Evolutionary conservation across 345 rosid species (phyloP).

Genomic region (Rhizophora apiculata): DNA sequence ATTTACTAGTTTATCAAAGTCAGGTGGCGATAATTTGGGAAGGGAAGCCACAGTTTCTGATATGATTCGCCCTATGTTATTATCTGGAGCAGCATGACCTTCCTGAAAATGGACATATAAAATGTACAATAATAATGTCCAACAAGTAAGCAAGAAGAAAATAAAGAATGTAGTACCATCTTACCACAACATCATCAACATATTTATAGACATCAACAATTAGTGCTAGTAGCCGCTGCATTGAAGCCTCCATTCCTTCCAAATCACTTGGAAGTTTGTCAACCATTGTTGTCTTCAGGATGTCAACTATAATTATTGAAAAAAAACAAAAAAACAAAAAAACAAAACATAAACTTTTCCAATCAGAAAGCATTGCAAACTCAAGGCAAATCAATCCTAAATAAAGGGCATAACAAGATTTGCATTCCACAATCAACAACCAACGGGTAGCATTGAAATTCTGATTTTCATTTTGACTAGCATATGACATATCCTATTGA

Average conservation of each 20-base stretch:
- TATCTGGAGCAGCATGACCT: constrained; percentile 64
- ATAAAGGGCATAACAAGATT: no score
- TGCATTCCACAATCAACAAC: no score
- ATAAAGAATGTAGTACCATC: neutral
- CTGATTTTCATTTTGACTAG: no score
- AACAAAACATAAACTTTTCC: neutral
- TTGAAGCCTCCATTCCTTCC: constrained; percentile 95
- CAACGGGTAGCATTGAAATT: no score
- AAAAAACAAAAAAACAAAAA: neutral
- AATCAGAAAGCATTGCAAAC: neutral
- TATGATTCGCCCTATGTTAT: constrained; percentile 65
- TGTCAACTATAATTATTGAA: constrained; percentile 45
- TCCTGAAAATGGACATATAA: constrained; percentile 42
- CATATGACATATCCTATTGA: no score
- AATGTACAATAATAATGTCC: neutral
- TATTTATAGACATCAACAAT: constrained; percentile 71
- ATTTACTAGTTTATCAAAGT: constrained; percentile 79
- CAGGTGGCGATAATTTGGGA: constrained; percentile 69
- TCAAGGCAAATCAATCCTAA: neutral
- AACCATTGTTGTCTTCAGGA: constrained; percentile 59
- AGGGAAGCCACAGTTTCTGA: constrained; percentile 65
- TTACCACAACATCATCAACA: constrained; percentile 81
- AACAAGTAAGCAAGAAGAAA: constrained; percentile 6
- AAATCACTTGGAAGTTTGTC: constrained; percentile 92
- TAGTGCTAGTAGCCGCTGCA: constrained; percentile 64